Percentiles rank a stretch among this genome's conserved stretches.
Evolutionary conservation across 2,329 filamentous ascomycete species (phyloP).

Genomic region (Diaporthe citriasiana): DNA sequence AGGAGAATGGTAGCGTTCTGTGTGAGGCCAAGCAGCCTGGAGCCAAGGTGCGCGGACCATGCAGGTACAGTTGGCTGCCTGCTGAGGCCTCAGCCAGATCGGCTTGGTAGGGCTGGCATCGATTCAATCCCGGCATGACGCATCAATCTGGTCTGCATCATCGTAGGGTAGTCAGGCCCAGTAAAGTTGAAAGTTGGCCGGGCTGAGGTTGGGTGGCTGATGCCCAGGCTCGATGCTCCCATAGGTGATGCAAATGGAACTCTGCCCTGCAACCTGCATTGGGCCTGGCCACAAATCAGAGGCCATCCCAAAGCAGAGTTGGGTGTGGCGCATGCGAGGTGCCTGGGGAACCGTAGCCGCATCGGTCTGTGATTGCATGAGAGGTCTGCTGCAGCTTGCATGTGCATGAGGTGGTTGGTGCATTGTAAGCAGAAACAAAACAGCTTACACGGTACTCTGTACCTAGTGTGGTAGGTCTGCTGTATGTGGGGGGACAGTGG

Average conservation of each 20-base stretch:
- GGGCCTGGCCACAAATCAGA: constrained; percentile 9
- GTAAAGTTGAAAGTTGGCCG: not conserved
- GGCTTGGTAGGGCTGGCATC: not conserved
- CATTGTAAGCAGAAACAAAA: not conserved
- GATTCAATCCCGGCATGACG: not conserved
- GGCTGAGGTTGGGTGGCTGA: constrained; percentile 7
- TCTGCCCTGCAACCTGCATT: constrained; percentile 12
- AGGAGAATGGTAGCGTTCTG: not conserved
- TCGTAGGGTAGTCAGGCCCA: constrained; percentile 4
- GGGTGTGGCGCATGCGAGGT: constrained; percentile 10
- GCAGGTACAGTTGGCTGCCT: constrained; percentile 26
- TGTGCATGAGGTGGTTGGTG: not conserved
- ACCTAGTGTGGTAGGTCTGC: too few species aligned
- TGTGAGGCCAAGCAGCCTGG: not conserved
- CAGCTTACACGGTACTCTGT: not conserved
- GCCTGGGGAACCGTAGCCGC: not conserved
- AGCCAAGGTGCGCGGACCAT: not conserved
- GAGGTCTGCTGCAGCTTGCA: constrained; percentile 6
- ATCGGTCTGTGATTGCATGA: constrained; percentile 14
- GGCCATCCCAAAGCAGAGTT: not conserved
- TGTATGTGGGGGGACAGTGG: constrained; percentile 16
- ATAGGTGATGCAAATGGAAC: constrained; percentile 13
- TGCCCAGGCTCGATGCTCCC: not conserved
- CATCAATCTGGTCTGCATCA: not conserved
- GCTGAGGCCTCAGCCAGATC: not conserved